Base-by-base conservation (phyloP, 345 rosid genomes). In the Toxicodendron radicans region DNA sequence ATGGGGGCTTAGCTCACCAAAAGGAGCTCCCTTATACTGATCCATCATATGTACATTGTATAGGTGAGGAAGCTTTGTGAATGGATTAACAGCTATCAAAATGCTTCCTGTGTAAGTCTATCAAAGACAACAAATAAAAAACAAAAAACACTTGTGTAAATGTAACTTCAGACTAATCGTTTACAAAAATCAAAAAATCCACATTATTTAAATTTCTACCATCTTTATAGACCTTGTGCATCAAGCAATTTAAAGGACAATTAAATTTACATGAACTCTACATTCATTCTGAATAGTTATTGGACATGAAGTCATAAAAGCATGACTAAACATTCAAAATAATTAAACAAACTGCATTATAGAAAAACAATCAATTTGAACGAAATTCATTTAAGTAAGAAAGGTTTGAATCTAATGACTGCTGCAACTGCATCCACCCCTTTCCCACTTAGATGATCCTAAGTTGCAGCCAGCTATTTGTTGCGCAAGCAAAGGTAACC, bases 101-200 rank as follows among this genome's bases (percentile, higher is more conserved):
- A 95, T 95, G 89, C 97, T 91, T 74, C 99, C 99, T 7, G 99
- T 93, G 85, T 95, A 95, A 35, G 99, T 95, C 99, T 95, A 74
- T 61, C 67, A 77, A 71, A 76, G 24, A 71, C 24, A 67, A 27
- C 70, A 74, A 64, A 33, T 51, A 51, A 51, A 51, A 13, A 16
- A 53, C 3, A 24, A 65, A 66, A 58, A 8, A 45, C 27, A 24
- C 33, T 45, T 46, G 20, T 27, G 41, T 56, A 61, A 74, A 61
- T 17, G 20, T 58, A 62, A 74, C 43, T 71, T 43, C 30, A 62
- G 54, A 54, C 13, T n/a, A 30, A 49, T 73, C 63, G 49, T 14
- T 46, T 21, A 16, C 7, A 57, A 41, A 41, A 57, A 35, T 21
- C 10, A 14, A 23, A 33, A 57, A 57, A 41, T 21, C 5, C 38